Evolutionary conservation across 495 filamentous ascomycete species (phyloP).

Genomic region (Aspergillus funiculosus): DNA sequence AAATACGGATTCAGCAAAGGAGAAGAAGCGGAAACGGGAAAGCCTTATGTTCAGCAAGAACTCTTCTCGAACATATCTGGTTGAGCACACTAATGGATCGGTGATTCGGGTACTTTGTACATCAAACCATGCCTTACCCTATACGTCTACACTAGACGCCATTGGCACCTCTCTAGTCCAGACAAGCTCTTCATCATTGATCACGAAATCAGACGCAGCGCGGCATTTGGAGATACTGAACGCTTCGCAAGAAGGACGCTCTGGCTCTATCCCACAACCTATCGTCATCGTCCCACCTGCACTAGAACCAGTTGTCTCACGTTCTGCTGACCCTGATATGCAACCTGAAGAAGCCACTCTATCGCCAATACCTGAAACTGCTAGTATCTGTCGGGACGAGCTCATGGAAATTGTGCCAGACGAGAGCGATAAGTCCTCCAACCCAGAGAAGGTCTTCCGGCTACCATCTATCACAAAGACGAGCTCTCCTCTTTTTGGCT

Average conservation of each 20-base stretch:
- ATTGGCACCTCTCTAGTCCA: background rate
- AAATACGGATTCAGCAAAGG: background rate
- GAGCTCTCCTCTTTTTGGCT: too few species aligned
- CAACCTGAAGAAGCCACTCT: background rate
- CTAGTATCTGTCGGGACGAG: too few species aligned
- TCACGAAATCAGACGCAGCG: background rate
- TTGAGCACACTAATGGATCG: slow-evolving; percentile 13
- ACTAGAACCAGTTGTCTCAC: slow-evolving; percentile 10
- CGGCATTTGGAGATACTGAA: slow-evolving; percentile 3
- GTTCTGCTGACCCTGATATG: slow-evolving; percentile 5
- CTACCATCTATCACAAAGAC: too few species aligned
- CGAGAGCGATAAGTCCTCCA: too few species aligned
- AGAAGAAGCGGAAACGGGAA: slow-evolving; percentile 12
- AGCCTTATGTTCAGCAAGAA: slow-evolving; percentile 15
- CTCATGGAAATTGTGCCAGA: too few species aligned
- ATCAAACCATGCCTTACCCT: slow-evolving; percentile 1
- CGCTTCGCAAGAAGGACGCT: background rate
- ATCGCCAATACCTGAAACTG: background rate
- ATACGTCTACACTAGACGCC: background rate
- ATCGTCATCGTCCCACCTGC: slow-evolving; percentile 17
- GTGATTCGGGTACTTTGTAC: slow-evolving; percentile 18
- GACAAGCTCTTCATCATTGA: background rate
- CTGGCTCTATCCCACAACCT: slow-evolving; percentile 11
- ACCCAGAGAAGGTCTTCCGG: too few species aligned
- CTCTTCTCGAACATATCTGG: slow-evolving; percentile 9